phyloP scores from a whole-genome alignment of 2,329 filamentous ascomycete genomes.

The Endothia cerciana region DNA sequence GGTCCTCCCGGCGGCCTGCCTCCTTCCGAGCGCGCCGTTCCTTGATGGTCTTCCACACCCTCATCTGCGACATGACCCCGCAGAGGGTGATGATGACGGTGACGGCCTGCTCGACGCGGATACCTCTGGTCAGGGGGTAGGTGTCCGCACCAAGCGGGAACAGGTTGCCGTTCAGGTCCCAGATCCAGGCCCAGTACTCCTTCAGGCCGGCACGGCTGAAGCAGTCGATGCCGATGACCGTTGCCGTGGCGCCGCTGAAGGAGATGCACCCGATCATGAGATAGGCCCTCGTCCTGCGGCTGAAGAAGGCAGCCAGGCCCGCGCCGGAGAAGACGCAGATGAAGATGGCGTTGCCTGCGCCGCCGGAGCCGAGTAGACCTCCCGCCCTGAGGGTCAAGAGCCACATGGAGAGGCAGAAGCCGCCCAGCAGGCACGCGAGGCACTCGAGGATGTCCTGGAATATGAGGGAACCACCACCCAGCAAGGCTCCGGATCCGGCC shows the following conservation, averaged over 20 bases:
- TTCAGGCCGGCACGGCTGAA: slow-evolving; percentile 89
- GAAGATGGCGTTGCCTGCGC: slow-evolving; percentile 68
- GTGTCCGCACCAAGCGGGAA: slow-evolving; percentile 78
- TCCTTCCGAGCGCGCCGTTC: slow-evolving; percentile 60
- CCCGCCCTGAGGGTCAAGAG: slow-evolving; percentile 77
- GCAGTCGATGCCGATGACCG: slow-evolving; percentile 86
- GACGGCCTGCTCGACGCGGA: slow-evolving; percentile 80
- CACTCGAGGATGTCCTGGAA: slow-evolving; percentile 83
- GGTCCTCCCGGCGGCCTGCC: slow-evolving; percentile 52
- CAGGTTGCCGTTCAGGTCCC: slow-evolving; percentile 76
- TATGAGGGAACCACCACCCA: slow-evolving; percentile 74
- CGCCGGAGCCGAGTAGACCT: slow-evolving; percentile 67
- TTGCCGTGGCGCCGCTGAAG: slow-evolving; percentile 78
- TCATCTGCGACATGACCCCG: slow-evolving; percentile 82
- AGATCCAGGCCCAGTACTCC: slow-evolving; percentile 95
- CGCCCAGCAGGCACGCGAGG: slow-evolving; percentile 84
- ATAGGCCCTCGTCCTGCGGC: slow-evolving; percentile 76
- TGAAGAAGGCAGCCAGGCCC: slow-evolving; percentile 77
- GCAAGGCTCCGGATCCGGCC: slow-evolving; percentile 70
- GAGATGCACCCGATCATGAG: slow-evolving; percentile 76
- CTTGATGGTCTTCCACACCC: slow-evolving; percentile 81
- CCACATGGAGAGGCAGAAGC: slow-evolving; percentile 91
- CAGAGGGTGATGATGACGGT: slow-evolving; percentile 75
- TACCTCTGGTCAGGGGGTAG: slow-evolving; percentile 85
- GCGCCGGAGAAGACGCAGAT: slow-evolving; percentile 73